Percentiles rank a stretch among this genome's conserved stretches.
Conservation (phyloP, 225 moss, liverwort and hornwort genomes). For the Asterella californica region DNA sequence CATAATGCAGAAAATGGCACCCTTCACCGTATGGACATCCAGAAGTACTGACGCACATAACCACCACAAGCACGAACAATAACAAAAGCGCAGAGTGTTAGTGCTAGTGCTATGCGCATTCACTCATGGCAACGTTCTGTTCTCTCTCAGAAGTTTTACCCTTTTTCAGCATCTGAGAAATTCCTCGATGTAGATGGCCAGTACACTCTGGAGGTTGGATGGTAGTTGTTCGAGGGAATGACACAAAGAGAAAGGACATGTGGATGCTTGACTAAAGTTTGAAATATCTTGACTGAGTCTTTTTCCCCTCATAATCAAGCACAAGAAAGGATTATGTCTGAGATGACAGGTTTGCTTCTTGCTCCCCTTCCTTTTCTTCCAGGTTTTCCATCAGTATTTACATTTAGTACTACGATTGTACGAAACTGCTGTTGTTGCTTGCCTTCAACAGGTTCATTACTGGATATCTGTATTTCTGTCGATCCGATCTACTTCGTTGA, state of each 20-base stretch:
- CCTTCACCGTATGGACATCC: slow-evolving; percentile 97
- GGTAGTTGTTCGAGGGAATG: background rate
- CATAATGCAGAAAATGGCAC: slow-evolving; percentile 94
- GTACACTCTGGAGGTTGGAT: background rate
- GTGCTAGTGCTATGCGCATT: background rate
- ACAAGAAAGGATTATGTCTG: background rate
- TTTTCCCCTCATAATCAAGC: background rate
- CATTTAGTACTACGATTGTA: no score
- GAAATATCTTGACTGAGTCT: background rate
- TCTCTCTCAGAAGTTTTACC: background rate
- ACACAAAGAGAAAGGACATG: background rate
- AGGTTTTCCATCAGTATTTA: background rate
- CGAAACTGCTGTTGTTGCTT: background rate
- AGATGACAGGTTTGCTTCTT: background rate
- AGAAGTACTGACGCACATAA: slow-evolving; percentile 60
- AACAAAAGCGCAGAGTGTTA: background rate
- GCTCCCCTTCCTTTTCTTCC: background rate
- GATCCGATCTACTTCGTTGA: background rate
- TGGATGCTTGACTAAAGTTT: background rate
- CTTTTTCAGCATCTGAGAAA: slow-evolving; percentile 8
- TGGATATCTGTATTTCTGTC: background rate
- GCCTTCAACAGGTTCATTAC: slow-evolving; percentile 3
- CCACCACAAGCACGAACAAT: slow-evolving; percentile 24
- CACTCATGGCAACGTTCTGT: background rate
- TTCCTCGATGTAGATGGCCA: background rate